phyloP scores from a whole-genome alignment of 768 basidiomycete species.

The Termitomyces bulborhizus region DNA sequence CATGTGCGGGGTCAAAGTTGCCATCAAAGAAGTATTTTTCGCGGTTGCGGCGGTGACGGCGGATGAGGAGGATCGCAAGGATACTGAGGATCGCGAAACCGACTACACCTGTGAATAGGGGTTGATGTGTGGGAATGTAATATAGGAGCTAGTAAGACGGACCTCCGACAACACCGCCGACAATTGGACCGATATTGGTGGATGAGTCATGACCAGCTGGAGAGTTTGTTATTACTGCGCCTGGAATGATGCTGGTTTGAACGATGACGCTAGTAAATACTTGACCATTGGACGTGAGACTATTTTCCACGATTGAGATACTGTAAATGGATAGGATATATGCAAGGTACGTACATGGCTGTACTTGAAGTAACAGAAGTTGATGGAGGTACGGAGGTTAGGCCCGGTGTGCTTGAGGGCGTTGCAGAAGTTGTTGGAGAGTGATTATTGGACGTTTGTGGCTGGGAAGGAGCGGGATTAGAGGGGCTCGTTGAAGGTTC shows the following conservation, averaged over 20 bases:
- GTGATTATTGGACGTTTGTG: background rate
- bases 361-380: background rate
- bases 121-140: background rate
- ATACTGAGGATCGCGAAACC: conserved; percentile 19
- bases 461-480: background rate
- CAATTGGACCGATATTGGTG: conserved; percentile 35
- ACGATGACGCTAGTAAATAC: background rate
- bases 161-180: conserved; percentile 50
- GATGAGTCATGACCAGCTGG: background rate
- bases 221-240: conserved; percentile 13
- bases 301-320: background rate
- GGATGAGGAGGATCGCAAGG: conserved; percentile 20
- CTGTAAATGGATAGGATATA: too few species aligned
- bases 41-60: conserved; percentile 17
- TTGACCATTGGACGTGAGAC: background rate
- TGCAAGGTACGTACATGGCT: background rate
- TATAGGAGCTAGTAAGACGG: conserved; percentile 2
- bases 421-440: background rate
- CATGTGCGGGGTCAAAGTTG: conserved; percentile 32
- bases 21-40: conserved; percentile 28
- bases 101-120: conserved; percentile 20
- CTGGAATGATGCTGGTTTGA: conserved; percentile 12
- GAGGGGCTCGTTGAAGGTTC: background rate
- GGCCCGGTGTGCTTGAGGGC: background rate
- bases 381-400: background rate